Evolutionary conservation across 1,139 yeast species (phyloP), one percentile per base, ranked within the genome.

Genomic region (Saccharomyces uvarum): DNA sequence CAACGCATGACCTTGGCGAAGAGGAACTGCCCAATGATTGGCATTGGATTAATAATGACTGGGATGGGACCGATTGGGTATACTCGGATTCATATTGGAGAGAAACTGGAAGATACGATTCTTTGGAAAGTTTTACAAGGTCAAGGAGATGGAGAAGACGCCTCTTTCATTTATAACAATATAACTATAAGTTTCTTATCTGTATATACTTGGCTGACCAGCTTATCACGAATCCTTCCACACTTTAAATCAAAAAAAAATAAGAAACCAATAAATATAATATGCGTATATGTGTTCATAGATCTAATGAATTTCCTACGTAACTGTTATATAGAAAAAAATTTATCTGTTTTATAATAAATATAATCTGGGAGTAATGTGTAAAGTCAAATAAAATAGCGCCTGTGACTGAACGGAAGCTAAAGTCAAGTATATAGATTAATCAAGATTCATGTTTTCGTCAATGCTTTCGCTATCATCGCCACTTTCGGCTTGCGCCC

Each of bases 401-500:
- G 14, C 31, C 19, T 27, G 41, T 33, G 9, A 26, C 16, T 26
- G 7, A 14, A 48, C 24, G n/a, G 9, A 27, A 9, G 19, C 11
- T 26, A 28, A 27, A 11, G 26, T 33, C 3, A 14, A 14, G 21
- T 24, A n/a, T 32, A 9, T 46, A 13, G 19, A 48, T 52, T 52
- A 49, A 44, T 53, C 33, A 50, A 54, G 44, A 47, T 50, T 49
- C 47, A 46, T 42, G 32, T 61, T 57, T 29, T 51, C 57, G 44
- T 58, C 62, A 49, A 71, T 68, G 54, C 69, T 71, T 7, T 48
- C 48, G 21, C 50, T 49, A 38, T 75, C 78, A 47, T 70, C 66
- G 52, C 68, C 71, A 51, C 59, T 63, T 56, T 64, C 70, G 57
- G 68, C 67, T 52, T 67, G 70, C 58, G 71, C 70, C 65, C 71